Evolutionary conservation across 1,284 basidiomycete species (phyloP).

Genomic region (Rhodotorula mucilaginosa): DNA sequence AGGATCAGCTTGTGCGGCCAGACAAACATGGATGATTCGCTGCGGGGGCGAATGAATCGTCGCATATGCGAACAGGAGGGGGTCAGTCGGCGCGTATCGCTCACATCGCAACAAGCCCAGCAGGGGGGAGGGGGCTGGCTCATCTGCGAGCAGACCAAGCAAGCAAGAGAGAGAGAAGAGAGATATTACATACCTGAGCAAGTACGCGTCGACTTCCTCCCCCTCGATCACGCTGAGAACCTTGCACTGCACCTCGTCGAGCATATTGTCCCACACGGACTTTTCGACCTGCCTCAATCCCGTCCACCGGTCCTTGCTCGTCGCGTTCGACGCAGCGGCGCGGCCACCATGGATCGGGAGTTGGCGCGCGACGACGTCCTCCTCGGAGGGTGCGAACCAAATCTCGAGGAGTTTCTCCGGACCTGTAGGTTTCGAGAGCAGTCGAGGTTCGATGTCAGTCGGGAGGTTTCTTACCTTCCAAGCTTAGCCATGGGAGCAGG

Average conservation of each 20-base stretch:
- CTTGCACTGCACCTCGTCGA: constrained; percentile 95
- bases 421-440: constrained; percentile 30
- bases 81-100: background rate
- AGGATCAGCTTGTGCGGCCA: constrained; percentile 94
- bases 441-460: background rate
- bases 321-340: background rate
- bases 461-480: too few relatives aligned
- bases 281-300: constrained; percentile 78
- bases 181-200: constrained; percentile 70
- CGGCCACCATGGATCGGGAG: constrained; percentile 36
- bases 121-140: too few relatives aligned
- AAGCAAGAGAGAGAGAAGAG: too few relatives aligned
- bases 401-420: constrained; percentile 98
- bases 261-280: constrained; percentile 91
- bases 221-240: constrained; percentile 87
- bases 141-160: too few relatives aligned
- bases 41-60: constrained; percentile 48
- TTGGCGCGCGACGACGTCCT: constrained; percentile 53
- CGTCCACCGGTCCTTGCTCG: constrained; percentile 43
- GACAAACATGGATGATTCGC: constrained; percentile 96
- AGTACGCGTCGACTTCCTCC: constrained; percentile 86
- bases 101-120: too few relatives aligned
- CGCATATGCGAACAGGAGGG: background rate
- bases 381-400: constrained; percentile 85
- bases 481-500: background rate